Conservation (phyloP, 495 filamentous ascomycete species). For the Pyrenula aspistea region DNA sequence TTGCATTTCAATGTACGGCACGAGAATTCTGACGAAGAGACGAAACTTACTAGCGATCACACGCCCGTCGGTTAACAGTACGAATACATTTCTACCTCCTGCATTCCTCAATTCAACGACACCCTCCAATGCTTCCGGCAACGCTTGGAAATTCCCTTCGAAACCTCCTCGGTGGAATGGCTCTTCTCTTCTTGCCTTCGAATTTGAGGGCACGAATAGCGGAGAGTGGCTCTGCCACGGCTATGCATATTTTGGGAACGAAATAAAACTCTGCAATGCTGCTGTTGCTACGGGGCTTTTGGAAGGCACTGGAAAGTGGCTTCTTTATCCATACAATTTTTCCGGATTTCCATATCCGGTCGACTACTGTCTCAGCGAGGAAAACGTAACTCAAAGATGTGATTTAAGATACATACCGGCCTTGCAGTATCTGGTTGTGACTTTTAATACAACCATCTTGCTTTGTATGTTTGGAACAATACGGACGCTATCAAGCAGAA, state of each 20-base stretch:
- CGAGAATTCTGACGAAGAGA: not conserved
- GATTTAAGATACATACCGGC: constrained; percentile 14
- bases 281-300: not conserved
- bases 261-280: not conserved
- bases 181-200: too few species aligned
- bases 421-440: constrained; percentile 4
- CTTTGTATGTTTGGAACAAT: constrained; percentile 16
- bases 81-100: too few species aligned
- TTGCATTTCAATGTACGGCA: not conserved
- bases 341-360: constrained; percentile 4
- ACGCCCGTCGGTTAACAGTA: too few species aligned
- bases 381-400: constrained; percentile 20
- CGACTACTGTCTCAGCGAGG: constrained; percentile 28
- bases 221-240: not conserved
- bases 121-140: too few species aligned
- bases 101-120: too few species aligned
- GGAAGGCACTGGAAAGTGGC: not conserved
- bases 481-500: constrained; percentile 3
- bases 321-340: not conserved
- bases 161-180: too few species aligned
- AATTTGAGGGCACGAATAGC: too few species aligned
- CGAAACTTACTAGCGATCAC: too few species aligned
- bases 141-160: too few species aligned
- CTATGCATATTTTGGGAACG: not conserved
- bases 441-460: constrained; percentile 6